phyloP scores from a whole-genome alignment of 805 yeast genomes.

The Yamadazyma sp. region DNA sequence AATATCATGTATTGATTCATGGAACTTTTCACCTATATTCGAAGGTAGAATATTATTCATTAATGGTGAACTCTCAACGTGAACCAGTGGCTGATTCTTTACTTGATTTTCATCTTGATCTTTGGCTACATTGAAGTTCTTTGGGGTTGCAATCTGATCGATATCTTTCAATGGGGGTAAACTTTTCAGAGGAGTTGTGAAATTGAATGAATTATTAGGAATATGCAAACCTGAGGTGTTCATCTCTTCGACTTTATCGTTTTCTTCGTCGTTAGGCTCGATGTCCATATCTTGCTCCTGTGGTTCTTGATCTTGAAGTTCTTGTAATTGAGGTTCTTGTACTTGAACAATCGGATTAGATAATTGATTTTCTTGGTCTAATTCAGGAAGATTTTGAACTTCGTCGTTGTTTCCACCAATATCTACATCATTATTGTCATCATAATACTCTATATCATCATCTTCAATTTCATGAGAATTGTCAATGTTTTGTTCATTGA shows the following conservation, averaged over 20 bases:
- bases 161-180: constrained; percentile 43
- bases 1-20: background rate
- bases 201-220: constrained; percentile 13
- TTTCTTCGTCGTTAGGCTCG: constrained; percentile 6
- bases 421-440: background rate
- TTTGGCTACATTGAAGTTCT: constrained; percentile 38
- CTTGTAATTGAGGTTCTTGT: background rate
- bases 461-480: background rate
- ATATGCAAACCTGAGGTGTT: constrained; percentile 10
- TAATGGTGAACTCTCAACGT: constrained; percentile 20
- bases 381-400: background rate
- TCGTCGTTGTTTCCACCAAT: background rate
- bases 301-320: constrained; percentile 1
- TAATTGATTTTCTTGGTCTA: background rate
- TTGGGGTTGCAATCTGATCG: constrained; percentile 39
- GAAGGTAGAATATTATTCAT: constrained; percentile 8
- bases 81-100: no score
- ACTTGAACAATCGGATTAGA: background rate
- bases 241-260: constrained; percentile 11
- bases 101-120: no score
- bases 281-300: background rate
- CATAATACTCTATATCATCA: background rate
- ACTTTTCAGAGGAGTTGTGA: constrained; percentile 40
- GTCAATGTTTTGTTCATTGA: no score
- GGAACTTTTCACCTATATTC: constrained; percentile 7